Conservation (phyloP, 805 yeast genomes). For the Metschnikowia orientalis region DNA sequence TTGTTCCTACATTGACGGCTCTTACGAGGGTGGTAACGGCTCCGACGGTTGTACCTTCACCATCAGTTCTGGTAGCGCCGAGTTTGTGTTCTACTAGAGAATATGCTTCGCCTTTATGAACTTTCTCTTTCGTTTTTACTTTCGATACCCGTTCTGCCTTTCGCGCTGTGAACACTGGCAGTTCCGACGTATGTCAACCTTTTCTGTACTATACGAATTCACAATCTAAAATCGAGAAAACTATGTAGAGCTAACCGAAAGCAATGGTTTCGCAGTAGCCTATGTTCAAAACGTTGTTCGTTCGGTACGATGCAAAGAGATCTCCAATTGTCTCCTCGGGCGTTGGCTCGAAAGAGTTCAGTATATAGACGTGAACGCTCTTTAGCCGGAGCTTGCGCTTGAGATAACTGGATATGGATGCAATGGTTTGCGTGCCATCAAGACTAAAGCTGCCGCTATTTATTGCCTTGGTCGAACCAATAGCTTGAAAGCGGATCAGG, state of each 20-base stretch:
- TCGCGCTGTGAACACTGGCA: too few relatives aligned
- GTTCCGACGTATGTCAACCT: not conserved
- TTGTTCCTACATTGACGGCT: constrained; percentile 17
- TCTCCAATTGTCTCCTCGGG: constrained; percentile 38
- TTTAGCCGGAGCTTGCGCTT: constrained; percentile 15
- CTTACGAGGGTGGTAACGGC: constrained; percentile 18
- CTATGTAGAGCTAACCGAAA: constrained; percentile 25
- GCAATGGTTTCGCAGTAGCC: constrained; percentile 39
- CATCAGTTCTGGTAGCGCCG: constrained; percentile 16
- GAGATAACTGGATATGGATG: constrained; percentile 44
- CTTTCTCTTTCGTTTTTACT: constrained; percentile 6
- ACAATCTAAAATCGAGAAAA: not conserved
- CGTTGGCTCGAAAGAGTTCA: constrained; percentile 38
- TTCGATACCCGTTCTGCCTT: constrained; percentile 15
- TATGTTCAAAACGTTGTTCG: constrained; percentile 33
- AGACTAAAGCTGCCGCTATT: constrained; percentile 49
- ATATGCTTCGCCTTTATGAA: not conserved
- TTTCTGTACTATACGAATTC: constrained; percentile 3
- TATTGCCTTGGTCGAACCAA: constrained; percentile 53
- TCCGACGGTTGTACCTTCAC: constrained; percentile 21
- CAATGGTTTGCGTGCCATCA: constrained; percentile 42
- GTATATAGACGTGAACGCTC: constrained; percentile 33
- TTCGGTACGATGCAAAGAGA: constrained; percentile 26
- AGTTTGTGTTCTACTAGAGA: constrained; percentile 17
- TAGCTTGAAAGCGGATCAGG: constrained; percentile 53